A percentile compares a stretch with the other conserved stretches of the same genome.
Conservation (phyloP, 1,284 basidiomycete genomes). For the Rhodotorula sp. region DNA sequence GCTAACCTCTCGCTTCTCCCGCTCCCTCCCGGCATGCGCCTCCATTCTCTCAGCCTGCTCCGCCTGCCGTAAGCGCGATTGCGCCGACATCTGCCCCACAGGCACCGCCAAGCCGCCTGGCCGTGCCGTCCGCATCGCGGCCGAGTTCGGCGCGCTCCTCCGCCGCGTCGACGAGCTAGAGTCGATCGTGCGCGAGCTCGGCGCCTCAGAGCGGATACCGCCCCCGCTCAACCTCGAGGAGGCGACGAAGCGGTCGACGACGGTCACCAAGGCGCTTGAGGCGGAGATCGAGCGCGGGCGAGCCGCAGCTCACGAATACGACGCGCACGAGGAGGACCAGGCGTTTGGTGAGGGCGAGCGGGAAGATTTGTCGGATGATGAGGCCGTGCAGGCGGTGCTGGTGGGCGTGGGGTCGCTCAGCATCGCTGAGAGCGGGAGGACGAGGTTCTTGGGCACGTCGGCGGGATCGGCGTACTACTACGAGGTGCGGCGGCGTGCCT, state of each 20-base stretch:
- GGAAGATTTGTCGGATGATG: not conserved
- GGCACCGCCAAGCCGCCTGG: constrained; percentile 26
- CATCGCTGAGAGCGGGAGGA: constrained; percentile 20
- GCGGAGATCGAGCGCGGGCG: constrained; percentile 1
- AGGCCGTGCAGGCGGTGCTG: constrained; percentile 6
- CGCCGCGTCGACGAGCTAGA: constrained; percentile 33
- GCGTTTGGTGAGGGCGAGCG: not conserved
- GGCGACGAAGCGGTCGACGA: constrained; percentile 9
- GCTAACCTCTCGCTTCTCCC: not conserved
- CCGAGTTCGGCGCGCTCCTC: constrained; percentile 21
- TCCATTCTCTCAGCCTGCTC: not conserved
- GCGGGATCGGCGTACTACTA: constrained; percentile 25
- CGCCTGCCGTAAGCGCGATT: constrained; percentile 16
- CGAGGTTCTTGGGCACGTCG: constrained; percentile 26
- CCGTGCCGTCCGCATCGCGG: constrained; percentile 24
- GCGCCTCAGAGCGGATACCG: constrained; percentile 15
- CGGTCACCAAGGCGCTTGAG: constrained; percentile 13
- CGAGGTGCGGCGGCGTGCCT: constrained; percentile 16
- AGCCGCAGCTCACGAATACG: not conserved
- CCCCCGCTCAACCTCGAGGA: constrained; percentile 26
- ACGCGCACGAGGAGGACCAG: not conserved
- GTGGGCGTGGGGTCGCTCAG: constrained; percentile 32
- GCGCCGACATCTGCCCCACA: constrained; percentile 29
- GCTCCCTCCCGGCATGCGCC: not conserved
- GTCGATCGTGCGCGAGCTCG: constrained; percentile 15